Evolutionary conservation across 2,329 filamentous ascomycete genomes (phyloP), one percentile per base, ranked within the genome.

Genomic region (Aspergillus pseudonomiae): DNA sequence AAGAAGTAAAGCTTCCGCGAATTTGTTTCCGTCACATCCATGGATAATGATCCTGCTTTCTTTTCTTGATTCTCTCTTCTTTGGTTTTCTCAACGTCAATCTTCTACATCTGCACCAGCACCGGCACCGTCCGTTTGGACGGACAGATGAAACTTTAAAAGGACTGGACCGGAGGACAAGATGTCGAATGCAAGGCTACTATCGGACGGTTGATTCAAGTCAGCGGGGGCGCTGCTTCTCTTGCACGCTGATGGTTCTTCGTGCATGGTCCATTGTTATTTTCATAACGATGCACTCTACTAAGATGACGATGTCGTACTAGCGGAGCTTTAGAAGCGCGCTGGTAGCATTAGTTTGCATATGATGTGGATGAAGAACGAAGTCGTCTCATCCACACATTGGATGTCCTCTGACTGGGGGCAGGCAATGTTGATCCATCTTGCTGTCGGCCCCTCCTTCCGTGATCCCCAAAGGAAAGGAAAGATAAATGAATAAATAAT

Each of bases 171-270:
- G 36, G 55, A 55, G 62, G 55, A 62, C 55, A 67, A 65, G 52
- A 32, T 56, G 59, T 53, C 62, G 53, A 28, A 63, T 63, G 64
- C 63, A 67, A 59, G 58, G 65, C 68, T 63, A 67, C 65, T 36
- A 53, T 63, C 57, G 56, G 65, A 68, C 68, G 67, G 69, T 70
- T 71, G 69, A 70, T 70, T 70, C 69, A 69, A 64, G 60, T 67
- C 60, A 64, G 68, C 68, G 69, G 68, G 69, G 69, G 28, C 68
- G 59, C 52, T 65, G 58, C 54, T 52, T 65, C 68, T 67, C 63
- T 63, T 70, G 65, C 69, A 67, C 63, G 65, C 68, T 57, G 63
- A 69, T 70, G 62, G 67, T 65, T 69, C 67, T 41, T 68, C 63
- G 61, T 69, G 69, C 68, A 70, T 71, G 60, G 64, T 53, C 67